phyloP scores from a whole-genome alignment of 768 basidiomycete genomes.

The Podaxis pistillaris region DNA sequence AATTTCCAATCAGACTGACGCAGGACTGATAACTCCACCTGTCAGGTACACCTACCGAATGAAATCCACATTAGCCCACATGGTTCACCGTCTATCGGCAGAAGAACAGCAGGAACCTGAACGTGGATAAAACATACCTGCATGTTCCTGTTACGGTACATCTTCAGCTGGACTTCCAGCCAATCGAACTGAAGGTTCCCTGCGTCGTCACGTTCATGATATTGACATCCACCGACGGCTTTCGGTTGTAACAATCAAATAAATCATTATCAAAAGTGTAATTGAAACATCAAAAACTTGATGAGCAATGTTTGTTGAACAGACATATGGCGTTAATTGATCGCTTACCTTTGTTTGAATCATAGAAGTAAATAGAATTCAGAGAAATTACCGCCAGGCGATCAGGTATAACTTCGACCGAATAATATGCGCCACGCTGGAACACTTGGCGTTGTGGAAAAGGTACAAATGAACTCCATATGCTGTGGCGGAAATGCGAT shows the following conservation, averaged over 20 bases:
- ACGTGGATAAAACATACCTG: constrained; percentile 47
- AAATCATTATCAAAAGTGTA: not conserved
- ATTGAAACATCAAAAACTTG: constrained; percentile 17
- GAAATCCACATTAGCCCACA: constrained; percentile 12
- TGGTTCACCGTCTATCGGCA: constrained; percentile 13
- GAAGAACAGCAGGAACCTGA: not conserved
- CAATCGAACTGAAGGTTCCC: constrained; percentile 88
- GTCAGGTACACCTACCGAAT: constrained; percentile 26
- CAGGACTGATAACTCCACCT: constrained; percentile 39
- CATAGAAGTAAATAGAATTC: constrained; percentile 91
- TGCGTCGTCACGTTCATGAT: constrained; percentile 66
- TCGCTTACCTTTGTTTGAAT: constrained; percentile 73
- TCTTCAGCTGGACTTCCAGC: constrained; percentile 80
- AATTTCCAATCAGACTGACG: constrained; percentile 29
- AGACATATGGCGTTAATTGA: not conserved
- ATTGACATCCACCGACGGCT: constrained; percentile 79
- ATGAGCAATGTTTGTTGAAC: constrained; percentile 1
- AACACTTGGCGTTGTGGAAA: constrained; percentile 78
- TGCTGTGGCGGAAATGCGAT: constrained; percentile 38
- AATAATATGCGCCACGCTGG: constrained; percentile 83
- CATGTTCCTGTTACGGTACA: constrained; percentile 67
- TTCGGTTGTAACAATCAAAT: constrained; percentile 11
- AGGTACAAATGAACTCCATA: constrained; percentile 83
- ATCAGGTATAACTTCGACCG: constrained; percentile 76
- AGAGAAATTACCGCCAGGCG: constrained; percentile 77